phyloP scores from a whole-genome alignment of 2,329 filamentous ascomycete genomes.

The Aspergillus spinulosporus region DNA sequence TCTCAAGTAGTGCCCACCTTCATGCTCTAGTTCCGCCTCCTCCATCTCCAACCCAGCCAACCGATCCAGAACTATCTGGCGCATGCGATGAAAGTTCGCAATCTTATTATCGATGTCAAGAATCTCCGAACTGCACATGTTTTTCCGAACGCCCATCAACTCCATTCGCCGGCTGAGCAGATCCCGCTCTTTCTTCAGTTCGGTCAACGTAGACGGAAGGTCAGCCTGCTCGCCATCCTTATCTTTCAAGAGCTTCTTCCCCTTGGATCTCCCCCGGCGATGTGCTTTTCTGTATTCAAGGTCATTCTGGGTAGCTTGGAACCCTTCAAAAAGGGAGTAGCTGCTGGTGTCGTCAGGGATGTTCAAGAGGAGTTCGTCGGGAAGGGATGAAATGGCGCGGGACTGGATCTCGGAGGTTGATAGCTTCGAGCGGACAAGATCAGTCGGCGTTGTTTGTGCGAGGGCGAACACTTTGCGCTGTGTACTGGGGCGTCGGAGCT shows the following conservation, averaged over 20 bases:
- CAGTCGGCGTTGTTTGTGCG: slow-evolving; percentile 86
- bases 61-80: slow-evolving; percentile 84
- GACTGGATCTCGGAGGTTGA: slow-evolving; percentile 92
- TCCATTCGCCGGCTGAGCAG: slow-evolving; percentile 81
- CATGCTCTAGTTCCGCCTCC: slow-evolving; percentile 84
- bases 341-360: slow-evolving; percentile 82
- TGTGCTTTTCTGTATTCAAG: slow-evolving; percentile 66
- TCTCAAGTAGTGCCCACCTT: slow-evolving; percentile 58
- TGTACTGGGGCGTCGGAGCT: slow-evolving; percentile 77
- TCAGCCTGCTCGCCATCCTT: slow-evolving; percentile 53
- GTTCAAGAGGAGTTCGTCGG: slow-evolving; percentile 85
- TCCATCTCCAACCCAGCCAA: slow-evolving; percentile 86
- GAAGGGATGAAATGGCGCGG: slow-evolving; percentile 80
- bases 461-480: slow-evolving; percentile 91
- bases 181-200: slow-evolving; percentile 77
- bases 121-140: slow-evolving; percentile 96
- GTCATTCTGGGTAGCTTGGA: slow-evolving; percentile 74
- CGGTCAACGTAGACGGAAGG: slow-evolving; percentile 65
- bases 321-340: slow-evolving; percentile 95
- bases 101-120: slow-evolving; percentile 97
- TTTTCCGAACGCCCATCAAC: slow-evolving; percentile 89
- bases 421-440: slow-evolving; percentile 87
- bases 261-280: slow-evolving; percentile 68
- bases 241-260: slow-evolving; percentile 69
- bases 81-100: slow-evolving; percentile 87